Percentiles rank a stretch among this genome's conserved stretches.
These are phyloP conservation scores for Apophysomyces trapeziformis DNA, from an alignment of 371 early-diverging fungal genomes.

Conservation along the genomic window DNA sequence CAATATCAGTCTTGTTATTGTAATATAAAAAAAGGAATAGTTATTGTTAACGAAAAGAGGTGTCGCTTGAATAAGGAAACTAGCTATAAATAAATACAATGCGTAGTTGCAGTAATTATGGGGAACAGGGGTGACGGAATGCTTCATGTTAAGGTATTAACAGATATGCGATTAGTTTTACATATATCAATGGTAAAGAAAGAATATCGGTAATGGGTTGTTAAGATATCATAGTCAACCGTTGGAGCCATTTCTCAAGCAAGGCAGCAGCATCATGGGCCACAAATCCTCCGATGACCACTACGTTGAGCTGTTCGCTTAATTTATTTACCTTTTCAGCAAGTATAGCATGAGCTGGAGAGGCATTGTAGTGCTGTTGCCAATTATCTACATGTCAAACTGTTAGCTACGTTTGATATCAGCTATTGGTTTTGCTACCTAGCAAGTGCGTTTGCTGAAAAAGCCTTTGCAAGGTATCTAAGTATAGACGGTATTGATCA, in stretches of 20 bases:
- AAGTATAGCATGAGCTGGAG: background rate
- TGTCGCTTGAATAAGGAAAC: no score
- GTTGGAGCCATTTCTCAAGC: conserved; percentile 1
- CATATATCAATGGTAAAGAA: background rate
- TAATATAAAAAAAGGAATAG: background rate
- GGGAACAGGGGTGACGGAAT: no score
- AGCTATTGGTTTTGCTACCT: background rate
- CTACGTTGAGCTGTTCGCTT: background rate
- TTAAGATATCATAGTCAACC: background rate
- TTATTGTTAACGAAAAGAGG: no score
- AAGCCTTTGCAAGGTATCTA: conserved; percentile 3
- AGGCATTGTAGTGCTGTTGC: background rate
- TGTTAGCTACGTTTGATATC: background rate
- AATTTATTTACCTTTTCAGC: background rate
- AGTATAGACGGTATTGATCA: conserved; percentile 1
- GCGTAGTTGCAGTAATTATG: no score
- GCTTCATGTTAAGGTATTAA: background rate
- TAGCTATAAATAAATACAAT: no score
- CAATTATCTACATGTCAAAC: background rate
- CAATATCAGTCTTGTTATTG: background rate
- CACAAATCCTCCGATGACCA: conserved; percentile 5
- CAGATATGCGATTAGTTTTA: background rate
- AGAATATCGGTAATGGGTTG: background rate
- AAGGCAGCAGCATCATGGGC: background rate
- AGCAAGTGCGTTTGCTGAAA: conserved; percentile 2